A percentile compares a stretch with the other conserved stretches of the same genome.
Evolutionary conservation across 2,329 filamentous ascomycete species (phyloP).

Genomic region (Pseudofabraea citricarpa): DNA sequence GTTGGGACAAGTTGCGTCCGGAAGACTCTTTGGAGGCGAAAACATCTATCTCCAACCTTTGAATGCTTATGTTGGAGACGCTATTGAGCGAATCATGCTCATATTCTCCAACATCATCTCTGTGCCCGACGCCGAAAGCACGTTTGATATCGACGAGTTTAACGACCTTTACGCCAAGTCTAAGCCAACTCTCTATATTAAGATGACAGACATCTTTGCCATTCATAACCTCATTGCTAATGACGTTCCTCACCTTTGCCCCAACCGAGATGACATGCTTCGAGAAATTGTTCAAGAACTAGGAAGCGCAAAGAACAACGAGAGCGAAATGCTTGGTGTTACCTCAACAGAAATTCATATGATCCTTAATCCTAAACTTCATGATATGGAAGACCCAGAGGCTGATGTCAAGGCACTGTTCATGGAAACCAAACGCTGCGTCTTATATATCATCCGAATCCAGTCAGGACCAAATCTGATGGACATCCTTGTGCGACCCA

Average conservation of each 20-base stretch:
- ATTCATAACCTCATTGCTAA: constrained; percentile 84
- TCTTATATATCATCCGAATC: constrained; percentile 95
- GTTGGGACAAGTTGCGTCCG: constrained; percentile 81
- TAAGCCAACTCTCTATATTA: constrained; percentile 98
- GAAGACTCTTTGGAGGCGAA: constrained; percentile 85
- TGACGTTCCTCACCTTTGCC: constrained; percentile 74
- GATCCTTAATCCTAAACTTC: constrained; percentile 83
- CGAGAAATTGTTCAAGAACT: constrained; percentile 90
- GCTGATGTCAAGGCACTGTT: constrained; percentile 88
- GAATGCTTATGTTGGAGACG: constrained; percentile 85
- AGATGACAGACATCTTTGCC: constrained; percentile 95
- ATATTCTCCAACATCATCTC: constrained; percentile 76
- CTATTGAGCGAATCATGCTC: constrained; percentile 71
- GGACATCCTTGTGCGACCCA: constrained; percentile 89
- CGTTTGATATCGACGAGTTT: constrained; percentile 98
- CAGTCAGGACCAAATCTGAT: constrained; percentile 90
- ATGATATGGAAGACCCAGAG: constrained; percentile 88
- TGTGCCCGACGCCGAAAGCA: constrained; percentile 80
- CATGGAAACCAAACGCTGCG: constrained; percentile 97
- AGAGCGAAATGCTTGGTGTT: constrained; percentile 84
- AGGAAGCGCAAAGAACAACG: constrained; percentile 93
- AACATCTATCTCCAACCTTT: constrained; percentile 94
- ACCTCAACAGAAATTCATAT: constrained; percentile 81
- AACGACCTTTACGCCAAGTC: constrained; percentile 96
- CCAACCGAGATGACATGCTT: constrained; percentile 77